These are phyloP conservation scores for Phyllosticta citriasiana DNA, from an alignment of 2,329 filamentous ascomycete genomes.

Conservation along the genomic window DNA sequence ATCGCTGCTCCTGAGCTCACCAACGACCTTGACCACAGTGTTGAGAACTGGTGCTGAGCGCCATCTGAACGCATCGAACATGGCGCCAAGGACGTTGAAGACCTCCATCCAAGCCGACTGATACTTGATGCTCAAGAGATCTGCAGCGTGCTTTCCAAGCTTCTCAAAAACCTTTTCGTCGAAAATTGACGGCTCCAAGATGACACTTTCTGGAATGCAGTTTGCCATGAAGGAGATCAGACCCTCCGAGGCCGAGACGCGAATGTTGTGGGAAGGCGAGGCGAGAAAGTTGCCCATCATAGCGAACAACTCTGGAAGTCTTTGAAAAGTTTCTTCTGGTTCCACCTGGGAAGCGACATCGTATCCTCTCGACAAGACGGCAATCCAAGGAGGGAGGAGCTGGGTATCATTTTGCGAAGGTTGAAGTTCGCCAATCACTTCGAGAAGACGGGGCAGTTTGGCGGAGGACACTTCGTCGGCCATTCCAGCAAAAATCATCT, in stretches of 20 bases:
- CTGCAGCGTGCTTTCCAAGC: slow-evolving; percentile 60
- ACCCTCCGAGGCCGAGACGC: slow-evolving; percentile 89
- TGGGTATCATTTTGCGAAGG: slow-evolving; percentile 91
- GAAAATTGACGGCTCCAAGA: slow-evolving; percentile 81
- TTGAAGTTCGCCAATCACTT: slow-evolving; percentile 84
- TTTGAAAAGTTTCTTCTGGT: slow-evolving; percentile 83
- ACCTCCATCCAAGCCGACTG: slow-evolving; percentile 93
- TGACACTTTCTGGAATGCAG: slow-evolving; percentile 71
- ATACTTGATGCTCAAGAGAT: slow-evolving; percentile 78
- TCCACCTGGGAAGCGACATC: slow-evolving; percentile 85
- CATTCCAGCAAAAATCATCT: slow-evolving; percentile 92
- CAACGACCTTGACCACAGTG: slow-evolving; percentile 66
- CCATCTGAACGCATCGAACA: slow-evolving; percentile 84
- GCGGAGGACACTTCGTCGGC: slow-evolving; percentile 75
- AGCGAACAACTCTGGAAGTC: slow-evolving; percentile 73
- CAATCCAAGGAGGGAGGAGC: slow-evolving; percentile 91
- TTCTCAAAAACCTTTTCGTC: slow-evolving; percentile 86
- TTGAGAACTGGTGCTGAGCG: slow-evolving; percentile 68
- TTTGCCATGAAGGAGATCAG: slow-evolving; percentile 87
- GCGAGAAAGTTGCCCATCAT: slow-evolving; percentile 73
- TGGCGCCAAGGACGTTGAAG: slow-evolving; percentile 75
- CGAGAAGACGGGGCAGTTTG: slow-evolving; percentile 79
- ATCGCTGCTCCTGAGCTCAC: slow-evolving; percentile 77
- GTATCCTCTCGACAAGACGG: slow-evolving; percentile 86
- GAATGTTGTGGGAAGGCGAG: slow-evolving; percentile 83